Evolutionary conservation across 495 filamentous ascomycete species (phyloP).

Genomic region (Hypoxylon lenormandii): DNA sequence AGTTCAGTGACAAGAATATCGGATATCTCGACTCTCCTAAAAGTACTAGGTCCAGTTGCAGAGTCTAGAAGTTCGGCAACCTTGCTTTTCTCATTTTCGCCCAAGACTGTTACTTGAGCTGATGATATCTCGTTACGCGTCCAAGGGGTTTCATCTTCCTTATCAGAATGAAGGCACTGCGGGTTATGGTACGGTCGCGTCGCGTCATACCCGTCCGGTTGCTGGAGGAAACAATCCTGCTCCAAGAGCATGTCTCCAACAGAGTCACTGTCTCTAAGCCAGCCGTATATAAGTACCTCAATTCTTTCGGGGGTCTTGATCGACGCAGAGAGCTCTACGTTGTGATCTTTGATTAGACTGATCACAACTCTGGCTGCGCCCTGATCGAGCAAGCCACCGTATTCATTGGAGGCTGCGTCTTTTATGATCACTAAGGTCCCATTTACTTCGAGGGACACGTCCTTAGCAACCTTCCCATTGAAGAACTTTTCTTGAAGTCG

Average conservation of each 20-base stretch:
- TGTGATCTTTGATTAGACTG: background rate
- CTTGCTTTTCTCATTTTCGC: conserved; percentile 7
- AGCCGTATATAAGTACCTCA: conserved; percentile 22
- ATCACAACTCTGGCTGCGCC: background rate
- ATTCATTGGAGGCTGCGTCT: conserved; percentile 2
- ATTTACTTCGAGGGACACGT: conserved; percentile 7
- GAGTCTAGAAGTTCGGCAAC: conserved; percentile 16
- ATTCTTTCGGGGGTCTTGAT: conserved; percentile 7
- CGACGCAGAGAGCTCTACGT: conserved; percentile 16
- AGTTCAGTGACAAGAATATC: conserved; percentile 12
- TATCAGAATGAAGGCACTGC: conserved; percentile 8
- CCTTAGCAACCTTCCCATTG: background rate
- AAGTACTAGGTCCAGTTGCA: conserved; percentile 21
- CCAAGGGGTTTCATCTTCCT: conserved; percentile 3
- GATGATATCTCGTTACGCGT: background rate
- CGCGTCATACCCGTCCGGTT: conserved; percentile 15
- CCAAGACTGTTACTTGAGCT: background rate
- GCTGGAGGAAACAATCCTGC: conserved; percentile 24
- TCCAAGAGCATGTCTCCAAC: conserved; percentile 24
- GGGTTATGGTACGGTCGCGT: conserved; percentile 31
- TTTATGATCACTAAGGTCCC: conserved; percentile 3
- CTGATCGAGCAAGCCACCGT: conserved; percentile 13
- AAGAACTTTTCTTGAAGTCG: background rate
- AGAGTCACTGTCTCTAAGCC: conserved; percentile 3
- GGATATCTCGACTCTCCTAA: conserved; percentile 8